Conservation (phyloP, 768 basidiomycete species). For the Termitomyces sp. region DNA sequence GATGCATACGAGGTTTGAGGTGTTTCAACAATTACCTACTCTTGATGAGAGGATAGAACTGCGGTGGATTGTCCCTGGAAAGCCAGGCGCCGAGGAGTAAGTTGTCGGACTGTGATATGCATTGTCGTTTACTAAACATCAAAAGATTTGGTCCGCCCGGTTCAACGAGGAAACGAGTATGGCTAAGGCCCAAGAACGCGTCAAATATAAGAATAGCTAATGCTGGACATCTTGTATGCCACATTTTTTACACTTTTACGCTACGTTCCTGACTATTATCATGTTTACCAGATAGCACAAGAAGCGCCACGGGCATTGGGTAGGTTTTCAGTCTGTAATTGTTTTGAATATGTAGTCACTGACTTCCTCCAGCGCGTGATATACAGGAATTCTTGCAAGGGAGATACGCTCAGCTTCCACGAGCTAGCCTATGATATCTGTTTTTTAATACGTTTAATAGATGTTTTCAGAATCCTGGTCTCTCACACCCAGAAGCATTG, state of each 20-base stretch:
- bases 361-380: constrained; percentile 6
- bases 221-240: constrained; percentile 41
- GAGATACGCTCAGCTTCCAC: neutral
- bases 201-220: constrained; percentile 32
- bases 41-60: constrained; percentile 48
- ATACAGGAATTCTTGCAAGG: constrained; percentile 8
- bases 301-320: constrained; percentile 31
- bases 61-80: constrained; percentile 52
- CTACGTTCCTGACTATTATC: neutral
- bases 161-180: constrained; percentile 31
- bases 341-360: neutral
- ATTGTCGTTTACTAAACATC: neutral
- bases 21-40: constrained; percentile 30
- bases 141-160: constrained; percentile 28
- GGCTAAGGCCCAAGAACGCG: constrained; percentile 36
- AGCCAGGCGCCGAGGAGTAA: constrained; percentile 27
- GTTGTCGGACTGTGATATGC: constrained; percentile 6
- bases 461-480: neutral
- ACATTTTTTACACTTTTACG: neutral
- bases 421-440: constrained; percentile 1
- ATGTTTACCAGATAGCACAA: constrained; percentile 30
- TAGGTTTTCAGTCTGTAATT: constrained; percentile 1
- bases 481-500: no score
- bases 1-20: constrained; percentile 31
- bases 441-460: neutral